A percentile compares a stretch with the other conserved stretches of the same genome.
Evolutionary conservation across 257 asterid species (phyloP).

Genomic region (Primulina huaijiensis): DNA sequence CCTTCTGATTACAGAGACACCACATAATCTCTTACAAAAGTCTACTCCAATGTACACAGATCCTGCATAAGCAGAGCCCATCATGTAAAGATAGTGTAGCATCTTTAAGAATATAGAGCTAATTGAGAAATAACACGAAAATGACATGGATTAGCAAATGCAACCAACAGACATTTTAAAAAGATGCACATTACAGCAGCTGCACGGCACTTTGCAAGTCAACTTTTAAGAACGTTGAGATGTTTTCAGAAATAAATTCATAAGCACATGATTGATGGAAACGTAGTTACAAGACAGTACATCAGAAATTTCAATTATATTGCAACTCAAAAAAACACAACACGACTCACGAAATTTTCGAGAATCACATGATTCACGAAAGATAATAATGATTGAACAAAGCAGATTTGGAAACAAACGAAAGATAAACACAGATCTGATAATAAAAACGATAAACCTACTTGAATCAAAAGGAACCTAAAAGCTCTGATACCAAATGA

Average conservation of each 20-base stretch:
- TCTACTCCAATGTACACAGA: conserved; percentile 96
- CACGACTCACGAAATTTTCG: too few relatives aligned
- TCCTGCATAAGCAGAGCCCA: conserved; percentile 44
- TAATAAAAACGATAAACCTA: too few relatives aligned
- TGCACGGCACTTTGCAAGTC: not conserved
- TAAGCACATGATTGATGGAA: not conserved
- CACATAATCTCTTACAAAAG: conserved; percentile 94
- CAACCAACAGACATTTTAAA: not conserved
- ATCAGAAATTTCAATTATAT: not conserved
- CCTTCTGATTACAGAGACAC: conserved; percentile 97
- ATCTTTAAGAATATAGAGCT: not conserved
- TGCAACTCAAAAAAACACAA: too few relatives aligned
- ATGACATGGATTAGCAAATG: not conserved
- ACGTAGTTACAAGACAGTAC: not conserved
- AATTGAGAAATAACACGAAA: not conserved
- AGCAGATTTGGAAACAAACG: too few relatives aligned
- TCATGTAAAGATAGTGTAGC: conserved; percentile 1
- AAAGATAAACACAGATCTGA: too few relatives aligned
- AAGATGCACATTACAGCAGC: conserved; percentile 17
- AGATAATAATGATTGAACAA: too few relatives aligned
- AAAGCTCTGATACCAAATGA: too few relatives aligned
- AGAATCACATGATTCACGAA: too few relatives aligned
- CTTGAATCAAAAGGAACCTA: too few relatives aligned
- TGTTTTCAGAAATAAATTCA: not conserved
- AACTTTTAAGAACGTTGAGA: not conserved